These are phyloP conservation scores for Lantana camara DNA, from an alignment of 257 asterid genomes.

Conservation along the genomic window DNA sequence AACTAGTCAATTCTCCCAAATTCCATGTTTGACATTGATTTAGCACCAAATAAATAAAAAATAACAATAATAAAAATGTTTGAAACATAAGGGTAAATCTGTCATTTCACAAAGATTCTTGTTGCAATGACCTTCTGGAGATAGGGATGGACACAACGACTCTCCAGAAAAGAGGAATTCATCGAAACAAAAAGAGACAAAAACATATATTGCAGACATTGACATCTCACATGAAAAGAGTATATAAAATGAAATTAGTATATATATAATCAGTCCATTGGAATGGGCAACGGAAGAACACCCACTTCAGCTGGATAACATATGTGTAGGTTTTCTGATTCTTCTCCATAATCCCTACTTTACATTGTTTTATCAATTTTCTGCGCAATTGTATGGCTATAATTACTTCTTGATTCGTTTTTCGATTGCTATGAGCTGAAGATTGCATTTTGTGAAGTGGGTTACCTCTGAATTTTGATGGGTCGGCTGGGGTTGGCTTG, in stretches of 20 bases:
- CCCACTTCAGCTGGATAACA: conserved; percentile 35
- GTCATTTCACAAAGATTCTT: conserved; percentile 6
- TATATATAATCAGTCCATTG: conserved; percentile 12
- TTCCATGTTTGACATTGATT: too few species aligned
- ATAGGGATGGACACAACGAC: not conserved
- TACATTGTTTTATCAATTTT: conserved; percentile 13
- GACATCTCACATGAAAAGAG: conserved; percentile 20
- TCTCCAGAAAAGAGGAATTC: not conserved
- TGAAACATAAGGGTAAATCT: conserved; percentile 14
- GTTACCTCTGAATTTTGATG: conserved; percentile 30
- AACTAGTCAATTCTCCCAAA: too few species aligned
- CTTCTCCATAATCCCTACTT: conserved; percentile 1
- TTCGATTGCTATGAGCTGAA: conserved; percentile 32
- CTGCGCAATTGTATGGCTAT: conserved; percentile 17
- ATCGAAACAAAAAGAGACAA: conserved; percentile 29
- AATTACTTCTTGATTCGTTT: conserved; percentile 12
- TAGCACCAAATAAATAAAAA: too few species aligned
- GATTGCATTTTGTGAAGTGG: conserved; percentile 40
- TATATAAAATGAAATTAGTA: not conserved
- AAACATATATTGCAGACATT: conserved; percentile 23
- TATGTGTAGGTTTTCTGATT: conserved; percentile 26
- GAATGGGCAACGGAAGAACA: conserved; percentile 20
- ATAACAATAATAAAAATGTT: too few species aligned
- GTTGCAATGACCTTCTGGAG: conserved; percentile 19
- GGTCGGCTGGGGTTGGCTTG: conserved; percentile 20